Evolutionary conservation across 2,329 filamentous ascomycete species (phyloP).

Genomic region (Lecanoromycetidae sp.): DNA sequence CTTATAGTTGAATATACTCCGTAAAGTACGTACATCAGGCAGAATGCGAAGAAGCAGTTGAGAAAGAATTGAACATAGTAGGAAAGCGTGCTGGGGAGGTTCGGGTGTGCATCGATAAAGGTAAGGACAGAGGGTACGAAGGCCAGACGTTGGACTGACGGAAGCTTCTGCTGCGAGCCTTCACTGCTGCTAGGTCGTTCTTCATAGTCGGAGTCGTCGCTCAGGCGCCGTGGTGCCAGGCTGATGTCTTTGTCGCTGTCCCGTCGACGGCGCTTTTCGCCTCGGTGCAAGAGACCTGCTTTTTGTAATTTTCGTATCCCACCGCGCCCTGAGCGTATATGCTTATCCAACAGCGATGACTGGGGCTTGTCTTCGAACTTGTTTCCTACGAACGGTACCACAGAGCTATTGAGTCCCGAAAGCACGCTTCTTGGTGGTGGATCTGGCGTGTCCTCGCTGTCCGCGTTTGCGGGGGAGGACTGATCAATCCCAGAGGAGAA

Average conservation of each 20-base stretch:
- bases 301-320: too few relatives aligned
- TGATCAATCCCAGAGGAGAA: conserved; percentile 37
- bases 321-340: conserved; percentile 44
- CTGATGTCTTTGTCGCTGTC: conserved; percentile 35
- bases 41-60: conserved; percentile 37
- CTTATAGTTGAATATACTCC: conserved; percentile 57
- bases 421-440: conserved; percentile 18
- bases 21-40: conserved; percentile 53
- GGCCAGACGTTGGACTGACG: conserved; percentile 18
- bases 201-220: conserved; percentile 32
- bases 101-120: conserved; percentile 52
- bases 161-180: conserved; percentile 16
- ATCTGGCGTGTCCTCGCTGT: conserved; percentile 39
- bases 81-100: conserved; percentile 52
- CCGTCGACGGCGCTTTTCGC: conserved; percentile 39
- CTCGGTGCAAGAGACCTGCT: conserved; percentile 35
- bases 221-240: conserved; percentile 26
- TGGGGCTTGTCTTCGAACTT: conserved; percentile 27
- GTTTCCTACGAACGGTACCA: conserved; percentile 19
- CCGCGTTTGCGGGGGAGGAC: conserved; percentile 34
- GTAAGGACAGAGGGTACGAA: conserved; percentile 39
- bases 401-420: conserved; percentile 18
- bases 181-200: conserved; percentile 27
- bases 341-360: conserved; percentile 31
- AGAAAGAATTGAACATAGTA: conserved; percentile 51